Conservation (phyloP, 2,329 filamentous ascomycete species). For the Niveomyces coronatus region DNA sequence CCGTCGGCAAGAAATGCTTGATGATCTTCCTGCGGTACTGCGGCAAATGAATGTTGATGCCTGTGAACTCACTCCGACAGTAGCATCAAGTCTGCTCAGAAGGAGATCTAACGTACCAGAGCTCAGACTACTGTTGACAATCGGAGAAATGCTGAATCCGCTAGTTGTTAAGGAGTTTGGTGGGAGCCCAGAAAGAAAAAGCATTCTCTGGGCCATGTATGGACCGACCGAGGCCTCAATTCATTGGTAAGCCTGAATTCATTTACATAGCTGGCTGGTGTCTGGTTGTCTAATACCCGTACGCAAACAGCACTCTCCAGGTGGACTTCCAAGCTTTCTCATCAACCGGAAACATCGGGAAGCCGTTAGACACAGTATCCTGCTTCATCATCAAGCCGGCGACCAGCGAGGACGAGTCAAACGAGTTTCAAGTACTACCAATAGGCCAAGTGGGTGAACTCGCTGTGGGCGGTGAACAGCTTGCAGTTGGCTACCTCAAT, state of each 20-base stretch:
- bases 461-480: constrained; percentile 67
- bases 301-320: constrained; percentile 51
- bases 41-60: constrained; percentile 61
- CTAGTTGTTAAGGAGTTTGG: constrained; percentile 74
- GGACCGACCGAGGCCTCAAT: constrained; percentile 88
- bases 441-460: constrained; percentile 66
- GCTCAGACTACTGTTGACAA: constrained; percentile 67
- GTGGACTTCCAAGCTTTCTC: constrained; percentile 46
- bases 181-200: constrained; percentile 35
- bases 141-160: constrained; percentile 83
- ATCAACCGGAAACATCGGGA: constrained; percentile 60
- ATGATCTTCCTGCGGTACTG: constrained; percentile 62
- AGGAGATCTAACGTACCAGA: constrained; percentile 56
- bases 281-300: constrained; percentile 11
- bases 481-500: constrained; percentile 76
- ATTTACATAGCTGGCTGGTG: too few species aligned
- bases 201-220: constrained; percentile 86
- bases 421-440: constrained; percentile 44
- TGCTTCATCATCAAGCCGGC: constrained; percentile 54
- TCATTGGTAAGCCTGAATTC: constrained; percentile 48
- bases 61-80: constrained; percentile 81
- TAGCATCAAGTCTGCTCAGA: constrained; percentile 66
- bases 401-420: constrained; percentile 17
- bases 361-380: constrained; percentile 72
- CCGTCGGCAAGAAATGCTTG: constrained; percentile 57